These are phyloP conservation scores for Amphicarpaea edgeworthii DNA, from an alignment of 306 rosid genomes.

Conservation along the genomic window DNA sequence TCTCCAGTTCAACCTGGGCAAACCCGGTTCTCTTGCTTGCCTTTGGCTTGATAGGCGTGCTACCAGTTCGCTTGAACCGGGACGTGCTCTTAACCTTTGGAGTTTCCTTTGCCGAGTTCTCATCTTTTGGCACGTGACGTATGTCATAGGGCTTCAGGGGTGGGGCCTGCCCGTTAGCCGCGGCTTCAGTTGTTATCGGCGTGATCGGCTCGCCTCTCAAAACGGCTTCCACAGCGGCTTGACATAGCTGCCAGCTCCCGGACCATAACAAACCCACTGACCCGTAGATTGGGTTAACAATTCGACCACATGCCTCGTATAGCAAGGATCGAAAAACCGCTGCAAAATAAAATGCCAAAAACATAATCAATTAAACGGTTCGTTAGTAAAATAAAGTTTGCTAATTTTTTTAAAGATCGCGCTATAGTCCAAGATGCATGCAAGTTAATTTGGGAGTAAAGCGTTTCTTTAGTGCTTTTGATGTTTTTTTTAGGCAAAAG, in stretches of 20 bases:
- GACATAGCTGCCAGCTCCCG: slow-evolving; percentile 95
- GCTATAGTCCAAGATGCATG: background rate
- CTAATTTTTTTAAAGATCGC: too few species aligned
- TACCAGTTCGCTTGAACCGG: slow-evolving; percentile 51
- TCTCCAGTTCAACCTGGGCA: slow-evolving; percentile 1
- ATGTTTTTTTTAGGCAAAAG: too few species aligned
- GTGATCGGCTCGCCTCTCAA: slow-evolving; percentile 81
- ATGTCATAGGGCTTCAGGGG: slow-evolving; percentile 85
- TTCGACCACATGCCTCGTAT: slow-evolving; percentile 92
- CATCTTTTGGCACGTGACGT: slow-evolving; percentile 86
- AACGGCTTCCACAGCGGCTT: slow-evolving; percentile 92
- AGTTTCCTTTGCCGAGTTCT: slow-evolving; percentile 52
- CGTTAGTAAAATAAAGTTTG: too few species aligned
- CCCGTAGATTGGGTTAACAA: slow-evolving; percentile 91
- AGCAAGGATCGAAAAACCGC: slow-evolving; percentile 90
- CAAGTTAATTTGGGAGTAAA: background rate
- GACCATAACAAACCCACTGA: slow-evolving; percentile 97
- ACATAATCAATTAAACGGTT: background rate
- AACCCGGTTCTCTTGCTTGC: slow-evolving; percentile 7
- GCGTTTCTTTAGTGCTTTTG: too few species aligned
- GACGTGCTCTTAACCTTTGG: slow-evolving; percentile 58
- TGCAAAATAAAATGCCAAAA: slow-evolving; percentile 30
- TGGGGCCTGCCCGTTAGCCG: slow-evolving; percentile 66
- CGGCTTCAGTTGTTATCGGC: slow-evolving; percentile 76
- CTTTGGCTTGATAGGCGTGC: slow-evolving; percentile 51